A percentile compares a stretch with the other conserved stretches of the same genome.
Conservation (phyloP, 78 protist species). For the Capsaspora owczarzaki region DNA sequence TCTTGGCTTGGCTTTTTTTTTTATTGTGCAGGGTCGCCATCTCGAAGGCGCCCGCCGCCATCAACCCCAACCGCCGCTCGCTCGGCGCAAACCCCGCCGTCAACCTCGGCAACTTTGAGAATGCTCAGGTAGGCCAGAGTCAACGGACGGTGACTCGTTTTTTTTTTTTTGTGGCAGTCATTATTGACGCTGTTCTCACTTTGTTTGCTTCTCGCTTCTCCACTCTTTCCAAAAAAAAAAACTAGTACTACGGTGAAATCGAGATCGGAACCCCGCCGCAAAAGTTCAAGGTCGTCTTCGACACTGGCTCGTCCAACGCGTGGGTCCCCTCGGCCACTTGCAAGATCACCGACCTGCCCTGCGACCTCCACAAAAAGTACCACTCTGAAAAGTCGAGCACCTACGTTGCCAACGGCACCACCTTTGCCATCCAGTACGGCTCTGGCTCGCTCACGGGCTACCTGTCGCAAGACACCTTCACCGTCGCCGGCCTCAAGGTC, state of each 20-base stretch:
- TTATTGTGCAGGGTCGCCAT: too few relatives aligned
- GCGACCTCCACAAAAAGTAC: conserved; percentile 75
- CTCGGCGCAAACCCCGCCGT: too few relatives aligned
- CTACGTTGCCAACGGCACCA: conserved; percentile 69
- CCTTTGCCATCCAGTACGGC: conserved; percentile 85
- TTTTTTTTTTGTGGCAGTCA: too few relatives aligned
- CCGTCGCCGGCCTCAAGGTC: conserved; percentile 62
- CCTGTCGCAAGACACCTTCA: conserved; percentile 59
- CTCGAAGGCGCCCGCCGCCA: too few relatives aligned
- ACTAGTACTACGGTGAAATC: conserved; percentile 88
- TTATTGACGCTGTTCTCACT: too few relatives aligned
- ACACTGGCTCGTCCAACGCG: conserved; percentile 95
- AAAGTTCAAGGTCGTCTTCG: conserved; percentile 84
- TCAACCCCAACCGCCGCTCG: too few relatives aligned
- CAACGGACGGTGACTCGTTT: too few relatives aligned
- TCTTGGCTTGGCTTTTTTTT: too few relatives aligned
- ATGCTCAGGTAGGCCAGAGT: too few relatives aligned
- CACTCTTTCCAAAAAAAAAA: too few relatives aligned
- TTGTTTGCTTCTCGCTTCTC: too few relatives aligned
- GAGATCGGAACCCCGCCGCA: conserved; percentile 93
- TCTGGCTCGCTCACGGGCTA: conserved; percentile 81
- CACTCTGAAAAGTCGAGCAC: conserved; percentile 54
- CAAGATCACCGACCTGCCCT: conserved; percentile 27
- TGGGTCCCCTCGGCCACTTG: conserved; percentile 57
- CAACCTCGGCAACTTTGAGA: too few relatives aligned